phyloP scores from a whole-genome alignment of 306 rosid genomes.

The Corylus americana region DNA sequence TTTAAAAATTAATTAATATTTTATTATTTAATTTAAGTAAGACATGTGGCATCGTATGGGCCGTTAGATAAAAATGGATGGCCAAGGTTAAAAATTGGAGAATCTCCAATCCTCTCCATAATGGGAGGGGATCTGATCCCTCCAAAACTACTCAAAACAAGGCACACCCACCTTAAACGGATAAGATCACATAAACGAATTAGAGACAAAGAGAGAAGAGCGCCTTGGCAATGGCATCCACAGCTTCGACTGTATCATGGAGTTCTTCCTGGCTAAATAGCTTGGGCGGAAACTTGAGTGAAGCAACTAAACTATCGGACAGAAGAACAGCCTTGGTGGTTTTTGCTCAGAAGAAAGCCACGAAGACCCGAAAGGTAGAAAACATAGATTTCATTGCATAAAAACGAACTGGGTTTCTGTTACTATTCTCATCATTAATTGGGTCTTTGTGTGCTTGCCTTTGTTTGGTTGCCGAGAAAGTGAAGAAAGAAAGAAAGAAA shows the following conservation, averaged over 20 bases:
- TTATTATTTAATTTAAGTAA: too few species aligned
- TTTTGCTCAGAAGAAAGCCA: slow-evolving; percentile 77
- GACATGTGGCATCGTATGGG: too few species aligned
- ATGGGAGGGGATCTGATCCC: too few species aligned
- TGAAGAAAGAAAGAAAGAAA: not conserved
- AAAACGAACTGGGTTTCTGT: slow-evolving; percentile 17
- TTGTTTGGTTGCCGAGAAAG: not conserved
- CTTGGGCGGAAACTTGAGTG: slow-evolving; percentile 41
- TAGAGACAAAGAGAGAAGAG: not conserved
- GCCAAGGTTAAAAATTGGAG: too few species aligned
- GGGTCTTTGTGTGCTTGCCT: not conserved
- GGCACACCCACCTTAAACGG: too few species aligned
- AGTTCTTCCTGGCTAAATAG: slow-evolving; percentile 45
- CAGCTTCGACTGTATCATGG: slow-evolving; percentile 64
- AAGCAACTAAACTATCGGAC: slow-evolving; percentile 35
- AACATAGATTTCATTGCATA: not conserved
- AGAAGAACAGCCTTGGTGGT: slow-evolving; percentile 36
- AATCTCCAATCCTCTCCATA: too few species aligned
- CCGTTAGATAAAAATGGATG: too few species aligned
- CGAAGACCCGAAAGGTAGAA: slow-evolving; percentile 75
- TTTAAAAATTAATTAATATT: too few species aligned
- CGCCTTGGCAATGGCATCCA: slow-evolving; percentile 57
- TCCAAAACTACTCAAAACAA: too few species aligned
- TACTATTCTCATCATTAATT: not conserved
- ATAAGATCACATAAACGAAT: not conserved